A percentile compares a stretch with the other conserved stretches of the same genome.
Evolutionary conservation across 2,329 filamentous ascomycete genomes (phyloP).

Genomic region (Rachicladosporium sp.): DNA sequence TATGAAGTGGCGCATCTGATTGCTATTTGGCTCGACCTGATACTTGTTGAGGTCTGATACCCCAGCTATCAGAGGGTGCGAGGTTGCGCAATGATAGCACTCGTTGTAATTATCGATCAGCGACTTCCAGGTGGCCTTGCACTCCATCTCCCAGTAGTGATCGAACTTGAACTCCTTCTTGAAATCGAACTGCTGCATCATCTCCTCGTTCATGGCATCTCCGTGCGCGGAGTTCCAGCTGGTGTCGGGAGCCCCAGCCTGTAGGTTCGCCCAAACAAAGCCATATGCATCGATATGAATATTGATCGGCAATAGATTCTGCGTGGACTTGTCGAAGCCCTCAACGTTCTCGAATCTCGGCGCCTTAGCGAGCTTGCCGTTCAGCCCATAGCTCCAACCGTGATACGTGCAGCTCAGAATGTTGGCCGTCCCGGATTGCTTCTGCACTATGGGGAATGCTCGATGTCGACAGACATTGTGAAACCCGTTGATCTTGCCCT

Average conservation of each 20-base stretch:
- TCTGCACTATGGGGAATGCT: conserved; percentile 44
- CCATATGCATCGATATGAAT: conserved; percentile 40
- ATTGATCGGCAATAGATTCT: conserved; percentile 43
- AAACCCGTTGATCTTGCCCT: conserved; percentile 43
- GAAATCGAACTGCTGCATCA: conserved; percentile 34
- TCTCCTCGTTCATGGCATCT: conserved; percentile 33
- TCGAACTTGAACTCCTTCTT: conserved; percentile 41
- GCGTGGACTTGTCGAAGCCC: conserved; percentile 44
- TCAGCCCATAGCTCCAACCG: conserved; percentile 48
- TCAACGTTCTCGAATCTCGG: conserved; percentile 44
- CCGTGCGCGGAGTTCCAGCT: conserved; percentile 39
- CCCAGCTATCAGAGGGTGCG: conserved; percentile 41
- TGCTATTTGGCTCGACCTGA: conserved; percentile 1
- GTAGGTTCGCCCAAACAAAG: conserved; percentile 48
- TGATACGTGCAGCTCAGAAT: conserved; percentile 49
- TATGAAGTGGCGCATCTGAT: conserved; percentile 4
- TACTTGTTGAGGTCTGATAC: conserved; percentile 4
- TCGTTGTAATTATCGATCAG: conserved; percentile 51
- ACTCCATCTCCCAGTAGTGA: conserved; percentile 43
- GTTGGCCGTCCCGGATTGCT: conserved; percentile 36
- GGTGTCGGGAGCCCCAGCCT: conserved; percentile 33
- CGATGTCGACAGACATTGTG: conserved; percentile 51
- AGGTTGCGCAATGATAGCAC: conserved; percentile 47
- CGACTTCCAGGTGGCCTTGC: conserved; percentile 45
- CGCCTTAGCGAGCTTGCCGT: conserved; percentile 46